Evolutionary conservation across 164 flowering plant genomes (phyloP).

Genomic region (Platanus orientalis): DNA sequence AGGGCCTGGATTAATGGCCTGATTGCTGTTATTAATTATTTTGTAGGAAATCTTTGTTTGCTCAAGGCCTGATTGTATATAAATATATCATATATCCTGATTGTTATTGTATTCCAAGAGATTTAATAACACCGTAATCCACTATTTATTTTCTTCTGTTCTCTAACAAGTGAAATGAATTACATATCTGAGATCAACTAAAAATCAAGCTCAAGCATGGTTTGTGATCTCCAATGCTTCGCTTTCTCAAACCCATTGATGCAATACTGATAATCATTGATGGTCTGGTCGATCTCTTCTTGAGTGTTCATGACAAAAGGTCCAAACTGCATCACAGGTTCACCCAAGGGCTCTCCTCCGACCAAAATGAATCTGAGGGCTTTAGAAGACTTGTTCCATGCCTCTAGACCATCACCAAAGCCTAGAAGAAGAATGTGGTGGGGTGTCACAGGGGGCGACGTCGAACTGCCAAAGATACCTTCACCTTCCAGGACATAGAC

Average conservation of each 20-base stretch:
- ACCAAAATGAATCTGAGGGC: constrained; percentile 55
- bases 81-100: too few species aligned
- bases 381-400: constrained; percentile 63
- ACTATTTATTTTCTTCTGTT: too few species aligned
- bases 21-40: too few species aligned
- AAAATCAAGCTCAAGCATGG: constrained; percentile 21
- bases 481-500: constrained; percentile 79
- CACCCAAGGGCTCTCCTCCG: constrained; percentile 75
- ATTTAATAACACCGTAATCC: too few species aligned
- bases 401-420: constrained; percentile 56
- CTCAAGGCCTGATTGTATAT: too few species aligned
- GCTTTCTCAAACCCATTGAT: constrained; percentile 80
- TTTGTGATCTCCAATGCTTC: constrained; percentile 55
- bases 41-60: too few species aligned
- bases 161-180: too few species aligned
- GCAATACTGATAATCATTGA: constrained; percentile 59
- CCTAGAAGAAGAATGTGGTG: constrained; percentile 63
- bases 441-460: constrained; percentile 27
- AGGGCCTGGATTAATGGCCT: too few species aligned
- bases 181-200: constrained; percentile 1
- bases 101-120: too few species aligned
- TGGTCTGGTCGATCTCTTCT: constrained; percentile 70
- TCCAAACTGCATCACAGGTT: constrained; percentile 67
- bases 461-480: constrained; percentile 49
- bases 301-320: constrained; percentile 95